Evolutionary conservation across 768 basidiomycete species (phyloP).

Genomic region (Kwoniella bestiolae): DNA sequence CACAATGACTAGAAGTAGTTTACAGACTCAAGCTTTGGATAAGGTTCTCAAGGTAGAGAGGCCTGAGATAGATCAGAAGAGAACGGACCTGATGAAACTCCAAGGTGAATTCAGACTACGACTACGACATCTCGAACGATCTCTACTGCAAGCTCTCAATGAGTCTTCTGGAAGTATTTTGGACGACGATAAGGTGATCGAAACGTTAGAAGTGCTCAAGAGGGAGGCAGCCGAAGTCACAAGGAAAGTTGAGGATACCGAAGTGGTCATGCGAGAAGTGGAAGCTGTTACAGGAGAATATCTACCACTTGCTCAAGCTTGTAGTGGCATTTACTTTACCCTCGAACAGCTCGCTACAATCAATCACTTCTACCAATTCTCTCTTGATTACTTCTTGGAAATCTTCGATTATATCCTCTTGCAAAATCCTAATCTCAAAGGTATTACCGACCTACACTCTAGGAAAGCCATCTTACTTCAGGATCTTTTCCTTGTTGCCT

Average conservation of each 20-base stretch:
- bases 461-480: conserved; percentile 80
- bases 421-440: conserved; percentile 85
- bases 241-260: conserved; percentile 93
- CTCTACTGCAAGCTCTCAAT: conserved; percentile 90
- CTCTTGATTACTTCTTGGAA: conserved; percentile 94
- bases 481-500: conserved; percentile 87
- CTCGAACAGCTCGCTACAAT: conserved; percentile 90
- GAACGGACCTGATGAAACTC: conserved; percentile 95
- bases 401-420: conserved; percentile 95
- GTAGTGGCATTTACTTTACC: conserved; percentile 95
- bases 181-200: conserved; percentile 93
- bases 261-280: conserved; percentile 92
- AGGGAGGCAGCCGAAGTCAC: conserved; percentile 95
- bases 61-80: conserved; percentile 91
- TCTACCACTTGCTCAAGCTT: conserved; percentile 89
- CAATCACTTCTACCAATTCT: conserved; percentile 99
- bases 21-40: conserved; percentile 96
- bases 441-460: conserved; percentile 70
- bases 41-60: conserved; percentile 96
- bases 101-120: conserved; percentile 97
- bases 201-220: conserved; percentile 93
- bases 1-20: conserved; percentile 97
- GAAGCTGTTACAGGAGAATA: conserved; percentile 95
- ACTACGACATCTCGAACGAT: conserved; percentile 86
- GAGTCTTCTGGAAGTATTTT: conserved; percentile 96